Base-by-base conservation (phyloP, 148 eudicot species). In the Rhododendron ferrugineum region DNA sequence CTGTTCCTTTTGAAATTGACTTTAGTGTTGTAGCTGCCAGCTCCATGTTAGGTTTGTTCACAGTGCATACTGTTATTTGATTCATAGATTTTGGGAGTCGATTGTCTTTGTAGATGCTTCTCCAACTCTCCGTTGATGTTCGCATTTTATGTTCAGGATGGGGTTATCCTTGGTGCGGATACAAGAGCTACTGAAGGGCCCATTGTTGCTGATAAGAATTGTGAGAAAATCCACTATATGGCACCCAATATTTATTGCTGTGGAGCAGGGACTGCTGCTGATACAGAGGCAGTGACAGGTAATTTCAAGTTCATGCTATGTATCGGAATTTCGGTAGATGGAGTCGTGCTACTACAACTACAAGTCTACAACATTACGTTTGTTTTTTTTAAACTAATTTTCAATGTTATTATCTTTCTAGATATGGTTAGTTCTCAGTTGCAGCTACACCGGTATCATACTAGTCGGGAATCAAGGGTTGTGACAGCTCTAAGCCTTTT, bases 251-350 rank as follows among this genome's bases (percentile, higher is more conserved):
- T 95, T n/a, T 96, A 94, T 86, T 95, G 99, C 83, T 96, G 99
- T 92, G 99, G 99, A 85, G 98, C 99, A 73, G 97, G 99, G 74
- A 95, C 98, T 74, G 99, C 99, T 87, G 98, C 99, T 80, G 99
- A 97, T 91, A 97, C 98, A 23, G 98, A 97, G 89, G 97, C 97
- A 6, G 98, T 95, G 74, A 97, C 98, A 77, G 99, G 99, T 97
- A 88, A 70, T 83, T 52, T 82, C 49, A 32, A 44, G 40, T 68
- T 46, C 47, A 72, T 79, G 44, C 70, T 60, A 13, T 44, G 34
- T 85, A 47, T 34, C 49, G 23, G 62, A 20, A 18, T n/a, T 4
- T 47, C 11, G 6, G 46, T 44, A 72, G n/a, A 18, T 44, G 56
- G 18, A 23, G 15, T 83, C 28, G 13, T 46, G 16, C 54, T 28